Conservation (phyloP, 352 stramenopile species). For the Globisporangium echinulatum region DNA sequence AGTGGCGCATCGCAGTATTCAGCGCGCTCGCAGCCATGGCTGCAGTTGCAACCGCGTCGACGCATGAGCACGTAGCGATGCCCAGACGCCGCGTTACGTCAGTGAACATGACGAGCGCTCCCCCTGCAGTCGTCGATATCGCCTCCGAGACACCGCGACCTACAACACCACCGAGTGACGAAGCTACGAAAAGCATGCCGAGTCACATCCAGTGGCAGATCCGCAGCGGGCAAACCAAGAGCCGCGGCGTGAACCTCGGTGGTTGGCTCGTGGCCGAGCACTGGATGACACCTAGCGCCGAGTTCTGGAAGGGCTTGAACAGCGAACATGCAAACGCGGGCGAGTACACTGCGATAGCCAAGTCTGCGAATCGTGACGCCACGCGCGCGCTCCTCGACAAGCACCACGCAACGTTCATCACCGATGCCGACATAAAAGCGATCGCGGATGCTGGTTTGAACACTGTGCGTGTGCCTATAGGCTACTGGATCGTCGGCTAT, state of each 20-base stretch:
- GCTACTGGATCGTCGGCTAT: conserved; percentile 76
- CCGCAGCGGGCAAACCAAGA: conserved; percentile 33
- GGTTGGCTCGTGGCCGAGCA: conserved; percentile 76
- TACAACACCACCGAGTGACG: too few relatives aligned
- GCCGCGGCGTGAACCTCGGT: conserved; percentile 68
- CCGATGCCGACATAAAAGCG: conserved; percentile 47
- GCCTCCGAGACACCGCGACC: too few relatives aligned
- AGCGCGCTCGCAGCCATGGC: too few relatives aligned
- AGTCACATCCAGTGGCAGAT: conserved; percentile 65
- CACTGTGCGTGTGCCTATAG: conserved; percentile 72
- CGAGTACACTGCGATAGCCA: conserved; percentile 60
- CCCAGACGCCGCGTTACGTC: too few relatives aligned
- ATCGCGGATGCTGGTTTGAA: conserved; percentile 66
- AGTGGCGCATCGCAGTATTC: too few relatives aligned
- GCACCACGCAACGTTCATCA: conserved; percentile 67
- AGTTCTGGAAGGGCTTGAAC: conserved; percentile 52
- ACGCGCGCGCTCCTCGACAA: conserved; percentile 36
- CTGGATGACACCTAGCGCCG: conserved; percentile 62
- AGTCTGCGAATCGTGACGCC: conserved; percentile 23
- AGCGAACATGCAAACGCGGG: conserved; percentile 26
- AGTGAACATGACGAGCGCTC: too few relatives aligned
- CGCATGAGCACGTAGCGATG: too few relatives aligned
- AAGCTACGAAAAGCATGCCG: too few relatives aligned
- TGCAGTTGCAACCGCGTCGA: too few relatives aligned
- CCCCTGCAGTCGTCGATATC: too few relatives aligned